Evolutionary conservation across 306 rosid species (phyloP).

Genomic region (Inga leiocalycina): DNA sequence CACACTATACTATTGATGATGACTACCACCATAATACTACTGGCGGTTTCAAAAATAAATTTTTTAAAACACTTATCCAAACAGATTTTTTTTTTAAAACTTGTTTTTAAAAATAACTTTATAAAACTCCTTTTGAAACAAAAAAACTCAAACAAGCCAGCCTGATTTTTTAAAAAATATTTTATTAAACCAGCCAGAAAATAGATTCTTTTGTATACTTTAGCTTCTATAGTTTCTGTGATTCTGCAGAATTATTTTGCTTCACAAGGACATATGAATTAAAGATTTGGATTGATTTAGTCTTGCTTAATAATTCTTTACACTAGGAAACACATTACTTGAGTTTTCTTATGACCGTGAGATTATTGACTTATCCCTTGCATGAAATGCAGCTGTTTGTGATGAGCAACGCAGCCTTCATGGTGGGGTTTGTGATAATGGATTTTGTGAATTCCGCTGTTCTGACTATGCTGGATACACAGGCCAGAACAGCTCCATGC

Average conservation of each 20-base stretch:
- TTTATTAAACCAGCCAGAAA: neutral
- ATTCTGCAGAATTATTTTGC: neutral
- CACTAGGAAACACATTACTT: constrained; percentile 9
- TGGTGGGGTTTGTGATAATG: constrained; percentile 98
- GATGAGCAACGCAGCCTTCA: constrained; percentile 98
- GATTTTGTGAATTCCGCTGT: constrained; percentile 96
- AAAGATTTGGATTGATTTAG: neutral
- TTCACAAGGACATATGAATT: neutral
- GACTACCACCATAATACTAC: too few species aligned
- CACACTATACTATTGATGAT: too few species aligned
- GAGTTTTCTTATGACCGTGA: neutral
- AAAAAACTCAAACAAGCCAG: too few species aligned
- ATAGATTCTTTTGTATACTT: constrained; percentile 4
- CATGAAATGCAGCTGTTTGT: constrained; percentile 75
- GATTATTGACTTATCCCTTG: constrained; percentile 21
- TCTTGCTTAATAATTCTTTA: constrained; percentile 9
- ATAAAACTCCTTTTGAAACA: too few species aligned
- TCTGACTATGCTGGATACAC: constrained; percentile 97
- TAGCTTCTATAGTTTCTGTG: constrained; percentile 21
- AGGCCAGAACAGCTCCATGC: constrained; percentile 90
- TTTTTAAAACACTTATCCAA: too few species aligned
- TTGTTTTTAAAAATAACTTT: too few species aligned
- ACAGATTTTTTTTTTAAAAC: too few species aligned
- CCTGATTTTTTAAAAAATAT: too few species aligned
- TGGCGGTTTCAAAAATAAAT: too few species aligned